A percentile compares a stretch with the other conserved stretches of the same genome.
phyloP scores from a whole-genome alignment of 805 yeast species.

The Saccharomycopsis guyanensis region DNA sequence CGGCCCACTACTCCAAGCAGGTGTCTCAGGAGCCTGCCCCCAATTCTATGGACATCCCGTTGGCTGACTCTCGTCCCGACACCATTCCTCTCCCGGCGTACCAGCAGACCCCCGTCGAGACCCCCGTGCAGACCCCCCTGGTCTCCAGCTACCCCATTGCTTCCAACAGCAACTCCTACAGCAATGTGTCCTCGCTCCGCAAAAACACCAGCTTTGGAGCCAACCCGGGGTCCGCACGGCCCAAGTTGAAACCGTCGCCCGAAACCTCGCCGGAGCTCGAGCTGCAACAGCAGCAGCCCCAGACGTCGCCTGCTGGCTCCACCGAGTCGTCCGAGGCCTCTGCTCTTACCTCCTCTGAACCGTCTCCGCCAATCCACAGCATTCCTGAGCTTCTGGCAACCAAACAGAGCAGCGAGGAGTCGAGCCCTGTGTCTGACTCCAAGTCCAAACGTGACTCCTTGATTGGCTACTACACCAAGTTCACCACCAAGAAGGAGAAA shows the following conservation, averaged over 20 bases:
- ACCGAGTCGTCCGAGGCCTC: background rate
- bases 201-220: background rate
- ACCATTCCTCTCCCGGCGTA: conserved; percentile 16
- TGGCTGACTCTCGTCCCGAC: conserved; percentile 14
- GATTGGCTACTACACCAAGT: background rate
- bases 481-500: background rate
- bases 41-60: background rate
- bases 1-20: background rate
- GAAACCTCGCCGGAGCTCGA: background rate
- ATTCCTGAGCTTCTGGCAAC: background rate
- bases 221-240: background rate
- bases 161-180: conserved; percentile 1
- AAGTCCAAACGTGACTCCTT: background rate
- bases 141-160: no score
- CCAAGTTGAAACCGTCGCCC: background rate
- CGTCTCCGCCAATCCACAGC: no score
- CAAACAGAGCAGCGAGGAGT: background rate
- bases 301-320: background rate
- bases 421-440: background rate
- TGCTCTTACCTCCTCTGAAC: background rate
- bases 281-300: background rate
- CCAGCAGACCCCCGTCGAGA: conserved; percentile 19
- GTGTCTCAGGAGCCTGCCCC: background rate
- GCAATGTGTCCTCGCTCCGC: conserved; percentile 4
- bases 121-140: conserved; percentile 19